Evolutionary conservation across 352 stramenopile species (phyloP).

Genomic region (Phytopythium helicoides): DNA sequence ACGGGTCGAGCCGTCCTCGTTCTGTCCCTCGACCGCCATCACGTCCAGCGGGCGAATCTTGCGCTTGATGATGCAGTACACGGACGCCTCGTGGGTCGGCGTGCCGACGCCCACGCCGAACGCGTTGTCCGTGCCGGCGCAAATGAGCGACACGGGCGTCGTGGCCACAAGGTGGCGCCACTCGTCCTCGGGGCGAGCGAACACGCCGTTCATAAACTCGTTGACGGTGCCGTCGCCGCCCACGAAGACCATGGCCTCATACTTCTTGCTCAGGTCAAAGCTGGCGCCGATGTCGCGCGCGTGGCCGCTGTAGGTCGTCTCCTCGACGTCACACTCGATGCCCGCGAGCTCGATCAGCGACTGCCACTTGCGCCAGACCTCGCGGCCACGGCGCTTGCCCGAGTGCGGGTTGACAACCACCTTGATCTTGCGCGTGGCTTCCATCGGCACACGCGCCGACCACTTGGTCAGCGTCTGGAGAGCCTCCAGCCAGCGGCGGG

Average conservation of each 20-base stretch:
- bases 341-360: slow-evolving; percentile 55
- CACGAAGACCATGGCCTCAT: slow-evolving; percentile 78
- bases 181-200: slow-evolving; percentile 61
- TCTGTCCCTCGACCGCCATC: slow-evolving; percentile 48
- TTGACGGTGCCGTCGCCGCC: slow-evolving; percentile 80
- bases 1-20: slow-evolving; percentile 39
- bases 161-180: slow-evolving; percentile 74
- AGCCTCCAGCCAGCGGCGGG: slow-evolving; percentile 30
- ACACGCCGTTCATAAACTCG: slow-evolving; percentile 84
- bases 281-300: slow-evolving; percentile 66
- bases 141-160: slow-evolving; percentile 68
- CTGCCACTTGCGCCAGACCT: slow-evolving; percentile 64
- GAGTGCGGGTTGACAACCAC: slow-evolving; percentile 80
- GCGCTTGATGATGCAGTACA: slow-evolving; percentile 81
- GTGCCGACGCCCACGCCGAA: slow-evolving; percentile 72
- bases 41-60: slow-evolving; percentile 80
- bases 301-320: slow-evolving; percentile 70
- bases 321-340: slow-evolving; percentile 76
- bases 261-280: slow-evolving; percentile 55
- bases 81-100: slow-evolving; percentile 54
- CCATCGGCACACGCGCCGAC: slow-evolving; percentile 60
- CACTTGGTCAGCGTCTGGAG: slow-evolving; percentile 66
- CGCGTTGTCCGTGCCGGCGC: slow-evolving; percentile 73
- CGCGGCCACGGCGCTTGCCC: slow-evolving; percentile 48
- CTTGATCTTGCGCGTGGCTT: slow-evolving; percentile 56